Conservation (phyloP, 129 eudicot species). For the Arctium minus region DNA sequence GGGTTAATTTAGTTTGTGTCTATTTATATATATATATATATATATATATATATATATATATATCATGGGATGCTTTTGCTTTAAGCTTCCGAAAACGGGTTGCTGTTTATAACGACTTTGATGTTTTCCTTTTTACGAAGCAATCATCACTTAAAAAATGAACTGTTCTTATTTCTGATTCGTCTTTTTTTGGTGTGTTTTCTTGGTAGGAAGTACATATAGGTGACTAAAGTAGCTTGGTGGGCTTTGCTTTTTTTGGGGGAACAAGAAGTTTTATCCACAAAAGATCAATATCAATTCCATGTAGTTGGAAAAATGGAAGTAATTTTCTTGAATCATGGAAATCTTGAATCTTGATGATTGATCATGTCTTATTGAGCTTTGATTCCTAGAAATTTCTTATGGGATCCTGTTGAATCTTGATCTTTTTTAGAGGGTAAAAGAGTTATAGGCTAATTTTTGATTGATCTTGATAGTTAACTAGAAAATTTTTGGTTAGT, state of each 20-base stretch:
- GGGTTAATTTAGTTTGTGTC: not conserved
- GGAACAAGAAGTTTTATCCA: not conserved
- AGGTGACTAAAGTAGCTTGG: slow-evolving; percentile 9
- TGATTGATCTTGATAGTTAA: no score
- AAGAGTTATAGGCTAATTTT: not conserved
- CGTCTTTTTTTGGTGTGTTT: slow-evolving; percentile 6
- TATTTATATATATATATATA: not conserved
- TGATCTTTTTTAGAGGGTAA: not conserved
- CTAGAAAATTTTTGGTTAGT: no score
- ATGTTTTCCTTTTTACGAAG: slow-evolving; percentile 12
- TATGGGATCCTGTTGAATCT: not conserved
- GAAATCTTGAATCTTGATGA: not conserved
- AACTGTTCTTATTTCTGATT: slow-evolving; percentile 2
- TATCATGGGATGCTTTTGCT: slow-evolving; percentile 29
- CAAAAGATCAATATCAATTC: no score
- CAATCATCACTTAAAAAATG: slow-evolving; percentile 8
- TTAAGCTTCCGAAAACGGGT: slow-evolving; percentile 29
- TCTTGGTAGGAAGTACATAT: slow-evolving; percentile 18
- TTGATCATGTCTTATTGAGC: not conserved
- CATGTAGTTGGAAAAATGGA: not conserved
- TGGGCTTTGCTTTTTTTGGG: slow-evolving; percentile 9
- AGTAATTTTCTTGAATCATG: not conserved
- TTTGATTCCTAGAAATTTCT: not conserved
- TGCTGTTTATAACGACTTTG: slow-evolving; percentile 29
- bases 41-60: not conserved